These are phyloP conservation scores for Alectoria sarmentosa DNA, from an alignment of 495 filamentous ascomycete species.

Conservation along the genomic window DNA sequence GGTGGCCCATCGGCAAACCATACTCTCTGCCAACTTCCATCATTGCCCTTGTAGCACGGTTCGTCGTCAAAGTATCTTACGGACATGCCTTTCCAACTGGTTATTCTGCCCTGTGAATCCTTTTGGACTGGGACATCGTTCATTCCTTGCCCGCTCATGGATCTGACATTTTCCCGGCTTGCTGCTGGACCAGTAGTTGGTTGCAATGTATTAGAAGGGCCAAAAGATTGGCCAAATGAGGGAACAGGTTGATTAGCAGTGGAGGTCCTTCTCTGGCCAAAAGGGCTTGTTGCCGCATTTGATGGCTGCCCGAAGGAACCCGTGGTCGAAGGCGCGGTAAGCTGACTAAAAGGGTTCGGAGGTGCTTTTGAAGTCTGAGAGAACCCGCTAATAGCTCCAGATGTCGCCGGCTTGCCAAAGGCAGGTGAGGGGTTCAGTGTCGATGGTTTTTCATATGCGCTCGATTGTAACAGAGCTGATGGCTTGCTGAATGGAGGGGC, in stretches of 20 bases:
- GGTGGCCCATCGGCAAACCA: constrained; percentile 69
- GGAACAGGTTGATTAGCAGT: constrained; percentile 8
- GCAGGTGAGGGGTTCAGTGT: constrained; percentile 22
- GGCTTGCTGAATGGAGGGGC: constrained; percentile 30
- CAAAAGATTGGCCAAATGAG: constrained; percentile 8
- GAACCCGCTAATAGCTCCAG: constrained; percentile 10
- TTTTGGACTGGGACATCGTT: constrained; percentile 9
- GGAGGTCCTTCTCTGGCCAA: constrained; percentile 7
- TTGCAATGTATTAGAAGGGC: constrained; percentile 1
- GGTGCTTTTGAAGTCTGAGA: constrained; percentile 18
- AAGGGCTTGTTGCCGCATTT: neutral
- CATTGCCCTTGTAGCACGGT: constrained; percentile 44
- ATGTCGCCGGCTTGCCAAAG: constrained; percentile 21
- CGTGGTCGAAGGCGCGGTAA: constrained; percentile 17
- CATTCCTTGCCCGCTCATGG: constrained; percentile 1
- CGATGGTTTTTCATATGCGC: constrained; percentile 20
- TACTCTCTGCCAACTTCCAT: constrained; percentile 48
- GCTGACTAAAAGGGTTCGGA: constrained; percentile 35
- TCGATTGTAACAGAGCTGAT: constrained; percentile 9
- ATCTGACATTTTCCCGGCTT: neutral
- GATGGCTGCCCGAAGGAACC: constrained; percentile 7
- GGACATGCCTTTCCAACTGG: constrained; percentile 48
- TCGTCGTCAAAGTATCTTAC: constrained; percentile 46
- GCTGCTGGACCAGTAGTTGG: neutral
- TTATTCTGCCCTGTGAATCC: constrained; percentile 27